Base-by-base conservation (phyloP, 1,139 yeast genomes). In the Blastobotrys apis region DNA sequence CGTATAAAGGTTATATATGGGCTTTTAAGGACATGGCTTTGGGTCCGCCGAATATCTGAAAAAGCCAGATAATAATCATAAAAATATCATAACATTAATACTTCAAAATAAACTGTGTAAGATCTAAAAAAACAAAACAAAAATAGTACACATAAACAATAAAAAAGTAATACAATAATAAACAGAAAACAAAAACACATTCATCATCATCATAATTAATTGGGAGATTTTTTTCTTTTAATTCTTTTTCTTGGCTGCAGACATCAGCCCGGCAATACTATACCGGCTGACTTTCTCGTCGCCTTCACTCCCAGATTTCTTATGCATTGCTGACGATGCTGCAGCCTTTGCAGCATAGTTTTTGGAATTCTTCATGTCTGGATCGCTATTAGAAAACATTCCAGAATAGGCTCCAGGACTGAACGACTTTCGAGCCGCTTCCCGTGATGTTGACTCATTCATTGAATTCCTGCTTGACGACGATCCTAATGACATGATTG, bases 221-320 rank as follows among this genome's bases (percentile, higher is more conserved):
- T n/a, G n/a, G n/a, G n/a, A n/a, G n/a, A n/a, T n/a, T n/a, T n/a
- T n/a, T n/a, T n/a, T n/a, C n/a, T n/a, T n/a, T n/a, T n/a, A n/a
- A n/a, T n/a, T n/a, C n/a, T n/a, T n/a, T n/a, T n/a, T n/a, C 41
- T 55, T 55, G 5, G 56, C 55, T 3, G 57, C 59, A 30, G 45
- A 51, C 46, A 56, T 47, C 19, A 56, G 25, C 15, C 60, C 60
- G 16, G 42, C 45, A 34, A 56, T 53, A 40, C 58, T 55, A 33
- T 44, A 49, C 26, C 50, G 47, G 42, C 59, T 55, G 31, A 48
- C 48, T 25, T 47, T 53, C 34, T 43, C 45, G 26, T 45, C 36
- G 17, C 23, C 30, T 5, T 41, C 50, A 10, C 27, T 16, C 8
- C 27, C 39, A n/a, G 39, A 17, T 3, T 39, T 33, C 13, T n/a